A percentile compares a stretch with the other conserved stretches of the same genome.
Evolutionary conservation across 176 grass and related monocot species (phyloP).

Genomic region (Oryza glumipatula): DNA sequence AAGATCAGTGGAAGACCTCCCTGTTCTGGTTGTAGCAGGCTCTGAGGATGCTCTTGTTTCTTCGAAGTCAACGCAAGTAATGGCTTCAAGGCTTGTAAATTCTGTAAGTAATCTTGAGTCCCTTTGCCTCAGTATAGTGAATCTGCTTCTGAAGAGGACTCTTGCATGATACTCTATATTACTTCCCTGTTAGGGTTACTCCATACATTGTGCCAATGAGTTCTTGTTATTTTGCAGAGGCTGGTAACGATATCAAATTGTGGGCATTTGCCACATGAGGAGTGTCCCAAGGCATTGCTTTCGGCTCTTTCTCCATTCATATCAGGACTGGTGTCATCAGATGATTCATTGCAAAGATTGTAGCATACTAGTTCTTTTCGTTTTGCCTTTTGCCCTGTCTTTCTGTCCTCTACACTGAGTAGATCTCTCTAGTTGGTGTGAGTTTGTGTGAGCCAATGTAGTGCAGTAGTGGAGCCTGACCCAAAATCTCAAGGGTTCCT

Average conservation of each 20-base stretch:
- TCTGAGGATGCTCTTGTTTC: constrained; percentile 91
- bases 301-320: constrained; percentile 90
- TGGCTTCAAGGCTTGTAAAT: constrained; percentile 88
- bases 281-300: constrained; percentile 89
- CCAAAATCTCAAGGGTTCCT: constrained; percentile 77
- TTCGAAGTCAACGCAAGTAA: constrained; percentile 75
- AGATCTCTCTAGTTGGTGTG: constrained; percentile 39
- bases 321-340: constrained; percentile 66
- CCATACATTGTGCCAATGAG: neutral
- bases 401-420: constrained; percentile 27
- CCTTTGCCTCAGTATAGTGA: neutral
- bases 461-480: constrained; percentile 75
- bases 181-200: neutral
- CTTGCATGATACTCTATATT: neutral
- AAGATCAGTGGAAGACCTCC: constrained; percentile 80
- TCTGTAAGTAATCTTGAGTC: constrained; percentile 62
- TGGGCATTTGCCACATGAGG: constrained; percentile 95
- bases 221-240: constrained; percentile 57
- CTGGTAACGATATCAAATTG: constrained; percentile 86
- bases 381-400: constrained; percentile 9
- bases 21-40: constrained; percentile 81
- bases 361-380: constrained; percentile 42
- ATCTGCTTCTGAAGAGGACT: neutral
- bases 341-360: constrained; percentile 66
- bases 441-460: constrained; percentile 45